These are phyloP conservation scores for Ceratorhiza oryzae-sativae DNA, from an alignment of 1,284 basidiomycete species.

Conservation along the genomic window DNA sequence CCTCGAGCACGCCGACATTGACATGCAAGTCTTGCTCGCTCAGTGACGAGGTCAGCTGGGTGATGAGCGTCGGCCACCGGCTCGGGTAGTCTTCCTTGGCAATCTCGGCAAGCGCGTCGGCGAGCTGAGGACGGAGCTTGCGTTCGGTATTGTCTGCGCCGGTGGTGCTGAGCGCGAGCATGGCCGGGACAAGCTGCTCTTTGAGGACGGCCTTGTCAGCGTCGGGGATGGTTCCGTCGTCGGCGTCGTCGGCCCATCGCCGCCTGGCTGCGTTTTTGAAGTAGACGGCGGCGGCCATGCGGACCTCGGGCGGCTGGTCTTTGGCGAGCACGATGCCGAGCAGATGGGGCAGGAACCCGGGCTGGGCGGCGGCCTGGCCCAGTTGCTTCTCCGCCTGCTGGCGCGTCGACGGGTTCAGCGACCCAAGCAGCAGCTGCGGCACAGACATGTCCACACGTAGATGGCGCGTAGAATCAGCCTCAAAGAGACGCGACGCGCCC, in stretches of 20 bases:
- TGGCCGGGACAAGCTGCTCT: slow-evolving; percentile 77
- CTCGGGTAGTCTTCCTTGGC: slow-evolving; percentile 87
- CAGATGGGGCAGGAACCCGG: slow-evolving; percentile 78
- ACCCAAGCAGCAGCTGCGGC: slow-evolving; percentile 70
- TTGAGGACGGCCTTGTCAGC: slow-evolving; percentile 74
- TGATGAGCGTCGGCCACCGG: slow-evolving; percentile 84
- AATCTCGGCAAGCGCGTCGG: slow-evolving; percentile 87
- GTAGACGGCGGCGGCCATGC: slow-evolving; percentile 84
- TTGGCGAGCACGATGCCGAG: slow-evolving; percentile 75
- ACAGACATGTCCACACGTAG: slow-evolving; percentile 46
- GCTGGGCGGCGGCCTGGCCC: slow-evolving; percentile 67
- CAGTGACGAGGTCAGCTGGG: slow-evolving; percentile 87
- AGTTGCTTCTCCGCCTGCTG: slow-evolving; percentile 84
- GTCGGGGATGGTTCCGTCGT: slow-evolving; percentile 67
- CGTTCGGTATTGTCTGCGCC: slow-evolving; percentile 59
- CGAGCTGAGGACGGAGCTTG: slow-evolving; percentile 78
- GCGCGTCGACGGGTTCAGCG: slow-evolving; percentile 73
- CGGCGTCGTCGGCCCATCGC: slow-evolving; percentile 81
- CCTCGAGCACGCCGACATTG: slow-evolving; percentile 90
- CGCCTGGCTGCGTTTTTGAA: slow-evolving; percentile 88
- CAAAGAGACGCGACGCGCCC: slow-evolving; percentile 30
- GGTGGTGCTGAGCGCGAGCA: slow-evolving; percentile 75
- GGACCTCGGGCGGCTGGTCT: slow-evolving; percentile 70
- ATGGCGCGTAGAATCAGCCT: neutral
- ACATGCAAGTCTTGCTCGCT: slow-evolving; percentile 80